Evolutionary conservation across 768 basidiomycete species (phyloP), one percentile per base, ranked within the genome.

Genomic region (Boletus rubescentipes): DNA sequence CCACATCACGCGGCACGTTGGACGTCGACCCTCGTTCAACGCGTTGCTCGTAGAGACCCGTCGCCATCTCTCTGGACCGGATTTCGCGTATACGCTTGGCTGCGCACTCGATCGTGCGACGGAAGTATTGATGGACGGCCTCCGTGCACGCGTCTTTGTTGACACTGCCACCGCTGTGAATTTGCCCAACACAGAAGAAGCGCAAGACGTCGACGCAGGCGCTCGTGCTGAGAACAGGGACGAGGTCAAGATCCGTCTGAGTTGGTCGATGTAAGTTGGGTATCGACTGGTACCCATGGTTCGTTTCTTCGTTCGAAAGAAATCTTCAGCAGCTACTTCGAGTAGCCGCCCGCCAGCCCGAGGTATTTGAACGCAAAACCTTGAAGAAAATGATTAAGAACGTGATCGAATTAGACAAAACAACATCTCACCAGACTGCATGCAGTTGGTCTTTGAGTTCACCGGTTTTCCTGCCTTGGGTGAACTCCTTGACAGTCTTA

Each of bases 91-190:
- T 44, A 86, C 91, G 0, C 76, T 95, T 11, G 84, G 87, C 46
- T 80, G 79, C n/a, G 83, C 83, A 47, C 77, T 97, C 23, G 90
- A 91, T 63, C 75, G 76, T 3, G 85, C 89, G 34, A 83, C 85
- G 15, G 79, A 79, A 32, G 75, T 85, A 7, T 64, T 96, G 26
- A 77, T 90, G 53, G 75, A 76, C 1, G 81, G 82, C 8, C 74
- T 97, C 36, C 81, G 85, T 61, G 76, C 72, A 49, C 81, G 84
- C 16, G 78, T 91, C 23, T 94, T 91, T 63, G 67, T 72, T 15
- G 72, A 72, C 9, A 61, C 55, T 18, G 15, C 53, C 9, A 65
- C 41, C 18, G 53, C 54, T 2, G 46, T 53, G 14, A 65, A 58
- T 11, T 26, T 16, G 21, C 50, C 46, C 1, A 29, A 41, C 14